Percentiles rank a stretch among this genome's conserved stretches.
phyloP scores from a whole-genome alignment of 2,329 filamentous ascomycete species.

The Cladorrhinum sp. region DNA sequence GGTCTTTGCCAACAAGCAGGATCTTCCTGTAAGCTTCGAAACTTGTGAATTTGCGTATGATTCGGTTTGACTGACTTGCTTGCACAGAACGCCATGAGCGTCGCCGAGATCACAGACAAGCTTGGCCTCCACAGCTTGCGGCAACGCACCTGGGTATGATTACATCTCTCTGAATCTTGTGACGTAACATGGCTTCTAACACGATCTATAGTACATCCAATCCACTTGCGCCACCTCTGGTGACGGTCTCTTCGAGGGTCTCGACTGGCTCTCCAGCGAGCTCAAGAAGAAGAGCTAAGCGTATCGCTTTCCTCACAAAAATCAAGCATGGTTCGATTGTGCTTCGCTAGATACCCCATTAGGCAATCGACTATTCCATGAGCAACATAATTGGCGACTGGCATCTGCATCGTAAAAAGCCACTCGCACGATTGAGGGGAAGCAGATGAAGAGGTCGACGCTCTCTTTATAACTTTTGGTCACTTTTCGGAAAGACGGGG shows the following conservation, averaged over 20 bases:
- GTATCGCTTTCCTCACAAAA: conserved; percentile 26
- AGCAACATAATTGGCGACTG: conserved; percentile 37
- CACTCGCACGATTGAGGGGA: conserved; percentile 22
- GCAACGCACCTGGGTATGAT: conserved; percentile 95
- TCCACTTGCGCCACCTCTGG: conserved; percentile 98
- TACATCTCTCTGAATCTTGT: conserved; percentile 9
- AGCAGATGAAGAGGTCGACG: conserved; percentile 24
- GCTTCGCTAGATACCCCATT: conserved; percentile 54
- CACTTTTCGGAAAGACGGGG: conserved; percentile 34
- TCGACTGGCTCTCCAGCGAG: conserved; percentile 85
- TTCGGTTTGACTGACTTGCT: conserved; percentile 28
- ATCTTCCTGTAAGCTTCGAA: conserved; percentile 74
- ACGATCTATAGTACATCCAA: conserved; percentile 79
- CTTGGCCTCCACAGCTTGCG: conserved; percentile 98
- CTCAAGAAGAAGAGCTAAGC: conserved; percentile 70
- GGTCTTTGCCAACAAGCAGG: conserved; percentile 99
- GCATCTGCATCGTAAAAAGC: conserved; percentile 25
- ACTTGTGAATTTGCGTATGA: neutral
- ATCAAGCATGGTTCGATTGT: conserved; percentile 52
- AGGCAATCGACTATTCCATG: conserved; percentile 55
- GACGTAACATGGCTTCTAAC: conserved; percentile 9
- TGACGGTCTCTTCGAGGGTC: conserved; percentile 99
- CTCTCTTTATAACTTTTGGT: conserved; percentile 30
- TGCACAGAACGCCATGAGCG: conserved; percentile 94
- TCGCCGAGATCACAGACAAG: conserved; percentile 99